Conservation (phyloP, 2,329 filamentous ascomycete genomes). For the Diaporthe citri region DNA sequence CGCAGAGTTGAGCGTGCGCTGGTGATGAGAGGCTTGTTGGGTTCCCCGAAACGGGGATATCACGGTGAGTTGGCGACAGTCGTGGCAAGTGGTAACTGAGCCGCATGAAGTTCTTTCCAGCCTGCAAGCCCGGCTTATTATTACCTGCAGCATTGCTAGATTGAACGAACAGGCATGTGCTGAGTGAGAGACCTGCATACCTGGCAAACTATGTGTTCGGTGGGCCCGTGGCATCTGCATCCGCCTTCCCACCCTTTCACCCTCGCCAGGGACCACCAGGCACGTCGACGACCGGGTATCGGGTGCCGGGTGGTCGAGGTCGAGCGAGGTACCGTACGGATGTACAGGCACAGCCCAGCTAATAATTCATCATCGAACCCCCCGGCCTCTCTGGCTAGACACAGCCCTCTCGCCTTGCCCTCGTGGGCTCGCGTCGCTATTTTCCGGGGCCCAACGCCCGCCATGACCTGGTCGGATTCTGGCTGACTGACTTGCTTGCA, state of each 20-base stretch:
- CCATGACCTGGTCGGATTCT: constrained; percentile 7
- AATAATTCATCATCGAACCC: neutral
- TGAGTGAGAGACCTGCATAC: constrained; percentile 12
- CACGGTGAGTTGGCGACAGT: neutral
- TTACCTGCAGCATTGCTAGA: neutral
- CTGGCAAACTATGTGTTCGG: constrained; percentile 8
- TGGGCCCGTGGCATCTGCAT: constrained; percentile 4
- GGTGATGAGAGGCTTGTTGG: neutral
- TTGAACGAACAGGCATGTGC: neutral
- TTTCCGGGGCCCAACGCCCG: too few relatives aligned
- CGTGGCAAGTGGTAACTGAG: neutral
- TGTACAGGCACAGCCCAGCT: constrained; percentile 21
- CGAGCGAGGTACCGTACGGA: neutral
- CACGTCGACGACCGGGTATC: constrained; percentile 21
- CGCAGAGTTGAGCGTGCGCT: neutral
- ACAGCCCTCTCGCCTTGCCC: constrained; percentile 22
- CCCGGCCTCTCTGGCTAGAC: constrained; percentile 11
- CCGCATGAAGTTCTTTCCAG: neutral
- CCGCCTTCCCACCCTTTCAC: neutral
- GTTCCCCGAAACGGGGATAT: neutral
- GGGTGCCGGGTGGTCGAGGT: constrained; percentile 1
- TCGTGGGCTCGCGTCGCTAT: too few relatives aligned
- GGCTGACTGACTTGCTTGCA: constrained; percentile 10
- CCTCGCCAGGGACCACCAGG: neutral
- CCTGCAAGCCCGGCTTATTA: neutral